These are phyloP conservation scores for Phoma sp. DNA, from an alignment of 2,329 filamentous ascomycete genomes.

Conservation along the genomic window DNA sequence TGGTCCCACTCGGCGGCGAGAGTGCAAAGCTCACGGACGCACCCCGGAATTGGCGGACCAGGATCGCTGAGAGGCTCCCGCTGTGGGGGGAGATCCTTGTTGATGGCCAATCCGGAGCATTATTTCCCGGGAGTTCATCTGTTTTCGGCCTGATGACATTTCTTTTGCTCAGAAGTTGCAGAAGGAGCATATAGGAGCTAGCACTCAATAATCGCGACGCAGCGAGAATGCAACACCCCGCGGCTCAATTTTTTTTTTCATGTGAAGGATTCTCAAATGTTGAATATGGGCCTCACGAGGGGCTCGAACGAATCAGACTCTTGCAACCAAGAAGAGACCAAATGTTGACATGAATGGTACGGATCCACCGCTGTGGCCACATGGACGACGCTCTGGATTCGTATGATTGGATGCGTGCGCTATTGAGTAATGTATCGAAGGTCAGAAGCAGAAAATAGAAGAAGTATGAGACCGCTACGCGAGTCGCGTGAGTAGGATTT, in stretches of 20 bases:
- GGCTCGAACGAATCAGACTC: constrained; percentile 2
- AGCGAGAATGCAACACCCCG: constrained; percentile 15
- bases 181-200: constrained; percentile 24
- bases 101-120: constrained; percentile 23
- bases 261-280: constrained; percentile 22
- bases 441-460: background rate
- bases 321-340: background rate
- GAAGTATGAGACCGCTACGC: background rate
- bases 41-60: constrained; percentile 11
- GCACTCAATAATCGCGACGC: constrained; percentile 20
- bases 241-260: constrained; percentile 23
- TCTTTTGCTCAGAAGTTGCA: constrained; percentile 18
- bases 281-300: background rate
- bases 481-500: constrained; percentile 9
- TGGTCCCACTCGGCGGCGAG: background rate
- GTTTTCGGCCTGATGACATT: constrained; percentile 21
- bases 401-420: background rate
- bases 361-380: background rate
- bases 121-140: constrained; percentile 21
- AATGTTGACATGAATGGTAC: background rate
- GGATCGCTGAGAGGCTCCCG: constrained; percentile 12
- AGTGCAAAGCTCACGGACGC: constrained; percentile 11
- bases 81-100: constrained; percentile 14
- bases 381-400: background rate
- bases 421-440: background rate